Conservation (phyloP, 2,329 filamentous ascomycete genomes). For the Sporothrix curviconia region DNA sequence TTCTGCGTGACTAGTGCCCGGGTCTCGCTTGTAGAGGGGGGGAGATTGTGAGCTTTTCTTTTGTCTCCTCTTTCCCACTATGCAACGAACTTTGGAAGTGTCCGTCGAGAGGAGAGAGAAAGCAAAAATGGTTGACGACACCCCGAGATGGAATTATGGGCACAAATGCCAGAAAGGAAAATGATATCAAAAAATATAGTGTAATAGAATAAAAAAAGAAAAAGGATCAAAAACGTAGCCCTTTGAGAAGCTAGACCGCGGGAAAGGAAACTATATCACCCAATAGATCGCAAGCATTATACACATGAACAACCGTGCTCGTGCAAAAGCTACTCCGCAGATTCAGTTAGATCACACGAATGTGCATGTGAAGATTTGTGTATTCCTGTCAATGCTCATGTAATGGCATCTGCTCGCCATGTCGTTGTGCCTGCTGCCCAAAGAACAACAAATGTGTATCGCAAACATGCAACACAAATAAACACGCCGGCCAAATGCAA, state of each 20-base stretch:
- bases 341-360: not conserved
- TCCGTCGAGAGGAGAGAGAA: not conserved
- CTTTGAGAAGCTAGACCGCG: not conserved
- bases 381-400: not conserved
- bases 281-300: not conserved
- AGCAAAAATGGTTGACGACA: not conserved
- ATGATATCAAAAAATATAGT: not conserved
- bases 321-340: not conserved
- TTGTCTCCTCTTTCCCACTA: too few relatives aligned
- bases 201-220: not conserved
- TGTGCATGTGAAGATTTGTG: not conserved
- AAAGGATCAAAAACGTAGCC: too few relatives aligned
- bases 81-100: not conserved
- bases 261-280: not conserved
- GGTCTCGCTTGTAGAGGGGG: slow-evolving; percentile 14
- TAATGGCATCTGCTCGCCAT: not conserved
- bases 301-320: not conserved
- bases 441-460: slow-evolving; percentile 6
- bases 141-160: too few relatives aligned
- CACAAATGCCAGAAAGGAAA: not conserved
- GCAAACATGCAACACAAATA: not conserved
- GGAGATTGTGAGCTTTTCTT: not conserved
- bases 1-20: slow-evolving; percentile 52
- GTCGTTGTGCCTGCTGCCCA: not conserved
- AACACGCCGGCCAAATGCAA: slow-evolving; percentile 9